Evolutionary conservation across 805 yeast species (phyloP).

Genomic region (baker's yeast (Saccharomyces cerevisiae)): DNA sequence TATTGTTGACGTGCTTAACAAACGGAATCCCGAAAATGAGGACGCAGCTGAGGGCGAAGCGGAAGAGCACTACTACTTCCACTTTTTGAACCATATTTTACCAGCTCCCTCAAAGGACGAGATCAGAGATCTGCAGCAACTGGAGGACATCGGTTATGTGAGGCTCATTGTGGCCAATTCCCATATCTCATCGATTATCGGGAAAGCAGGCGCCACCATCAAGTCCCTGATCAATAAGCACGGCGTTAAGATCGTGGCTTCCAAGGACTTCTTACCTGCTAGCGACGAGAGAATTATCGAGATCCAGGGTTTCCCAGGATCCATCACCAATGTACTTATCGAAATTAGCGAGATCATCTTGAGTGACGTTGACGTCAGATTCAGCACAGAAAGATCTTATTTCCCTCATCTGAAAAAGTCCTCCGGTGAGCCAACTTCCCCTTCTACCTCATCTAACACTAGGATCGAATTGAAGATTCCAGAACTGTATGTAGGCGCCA

Average conservation of each 20-base stretch:
- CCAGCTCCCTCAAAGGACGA: slow-evolving; percentile 27
- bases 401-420: slow-evolving; percentile 37
- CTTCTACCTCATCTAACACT: background rate
- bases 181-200: slow-evolving; percentile 85
- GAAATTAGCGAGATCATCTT: slow-evolving; percentile 34
- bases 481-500: slow-evolving; percentile 77
- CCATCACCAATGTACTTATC: slow-evolving; percentile 56
- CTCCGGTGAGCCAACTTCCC: background rate
- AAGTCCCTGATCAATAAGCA: slow-evolving; percentile 55
- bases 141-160: slow-evolving; percentile 31
- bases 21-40: slow-evolving; percentile 1
- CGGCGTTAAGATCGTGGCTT: slow-evolving; percentile 75
- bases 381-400: slow-evolving; percentile 38
- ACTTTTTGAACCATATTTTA: slow-evolving; percentile 26
- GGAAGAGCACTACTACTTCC: slow-evolving; percentile 40
- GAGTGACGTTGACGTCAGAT: slow-evolving; percentile 19
- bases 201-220: slow-evolving; percentile 73
- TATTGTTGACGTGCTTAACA: slow-evolving; percentile 44
- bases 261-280: slow-evolving; percentile 72
- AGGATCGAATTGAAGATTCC: slow-evolving; percentile 38
- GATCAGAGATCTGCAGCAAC: slow-evolving; percentile 20
- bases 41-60: background rate
- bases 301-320: slow-evolving; percentile 67
- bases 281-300: slow-evolving; percentile 83
- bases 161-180: slow-evolving; percentile 73